A percentile compares a stretch with the other conserved stretches of the same genome.
Evolutionary conservation across 139 green algal species (phyloP).

Genomic region (Tetraselmis striata): DNA sequence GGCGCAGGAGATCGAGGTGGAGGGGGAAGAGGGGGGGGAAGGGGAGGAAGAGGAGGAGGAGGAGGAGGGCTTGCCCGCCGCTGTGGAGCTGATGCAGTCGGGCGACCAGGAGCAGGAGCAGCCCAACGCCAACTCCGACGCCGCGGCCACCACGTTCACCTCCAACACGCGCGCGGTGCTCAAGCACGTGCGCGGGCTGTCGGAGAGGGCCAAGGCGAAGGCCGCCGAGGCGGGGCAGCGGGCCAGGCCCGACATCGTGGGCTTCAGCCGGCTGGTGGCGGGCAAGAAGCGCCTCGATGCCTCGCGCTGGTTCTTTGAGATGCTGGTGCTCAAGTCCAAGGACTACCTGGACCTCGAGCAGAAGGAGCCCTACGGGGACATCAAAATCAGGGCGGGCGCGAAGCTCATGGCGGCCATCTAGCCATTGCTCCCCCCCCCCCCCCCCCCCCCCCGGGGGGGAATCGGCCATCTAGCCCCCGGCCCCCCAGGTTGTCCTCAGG

Average conservation of each 20-base stretch:
- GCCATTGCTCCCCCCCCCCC: too few species aligned
- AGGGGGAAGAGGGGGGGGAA: too few species aligned
- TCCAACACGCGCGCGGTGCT: constrained; percentile 18
- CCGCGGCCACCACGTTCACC: constrained; percentile 23
- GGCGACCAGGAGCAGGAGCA: not conserved
- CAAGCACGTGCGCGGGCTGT: constrained; percentile 12
- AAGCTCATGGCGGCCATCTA: not conserved
- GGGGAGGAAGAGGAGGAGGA: not conserved
- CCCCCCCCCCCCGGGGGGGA: too few species aligned
- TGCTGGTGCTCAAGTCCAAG: constrained; percentile 50
- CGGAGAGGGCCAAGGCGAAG: not conserved
- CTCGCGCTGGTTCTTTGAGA: constrained; percentile 60
- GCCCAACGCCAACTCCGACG: not conserved
- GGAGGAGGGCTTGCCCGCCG: not conserved
- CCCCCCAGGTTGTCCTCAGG: too few species aligned
- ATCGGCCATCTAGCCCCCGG: too few species aligned
- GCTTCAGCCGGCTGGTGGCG: constrained; percentile 12
- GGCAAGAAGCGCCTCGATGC: constrained; percentile 36
- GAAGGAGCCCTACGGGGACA: constrained; percentile 44
- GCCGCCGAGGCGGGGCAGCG: too few species aligned
- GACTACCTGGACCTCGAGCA: constrained; percentile 49
- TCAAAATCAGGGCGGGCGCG: constrained; percentile 28
- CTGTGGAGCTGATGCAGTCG: not conserved
- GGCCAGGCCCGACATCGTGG: not conserved
- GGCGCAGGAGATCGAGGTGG: constrained; percentile 5